Percentiles rank a stretch among this genome's conserved stretches.
Conservation (phyloP, 371 early-diverging fungal genomes). For the Actinomortierella wolfii region DNA sequence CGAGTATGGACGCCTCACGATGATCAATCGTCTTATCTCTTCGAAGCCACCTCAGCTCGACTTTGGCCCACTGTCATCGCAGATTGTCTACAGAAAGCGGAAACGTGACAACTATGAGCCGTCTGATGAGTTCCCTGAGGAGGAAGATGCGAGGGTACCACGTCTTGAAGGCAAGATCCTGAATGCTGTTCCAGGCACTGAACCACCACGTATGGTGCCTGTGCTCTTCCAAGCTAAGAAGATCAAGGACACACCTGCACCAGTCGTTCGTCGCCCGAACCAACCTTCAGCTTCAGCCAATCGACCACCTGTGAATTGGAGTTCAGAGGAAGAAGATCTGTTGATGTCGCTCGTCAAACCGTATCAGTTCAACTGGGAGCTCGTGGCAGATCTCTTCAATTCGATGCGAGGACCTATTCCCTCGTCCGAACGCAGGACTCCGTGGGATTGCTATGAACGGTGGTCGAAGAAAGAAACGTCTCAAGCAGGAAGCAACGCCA, state of each 20-base stretch:
- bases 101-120: conserved; percentile 51
- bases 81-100: conserved; percentile 49
- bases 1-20: conserved; percentile 38
- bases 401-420: conserved; percentile 56
- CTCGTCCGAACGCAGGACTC: conserved; percentile 58
- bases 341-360: conserved; percentile 60
- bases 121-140: conserved; percentile 44
- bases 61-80: conserved; percentile 50
- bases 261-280: conserved; percentile 52
- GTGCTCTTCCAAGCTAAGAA: conserved; percentile 52
- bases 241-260: conserved; percentile 51
- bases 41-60: conserved; percentile 32
- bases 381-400: conserved; percentile 66
- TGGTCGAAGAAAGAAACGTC: conserved; percentile 53
- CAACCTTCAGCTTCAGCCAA: conserved; percentile 28
- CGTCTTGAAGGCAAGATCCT: conserved; percentile 40
- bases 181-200: conserved; percentile 39
- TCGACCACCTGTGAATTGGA: conserved; percentile 55
- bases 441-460: conserved; percentile 70
- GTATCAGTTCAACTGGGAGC: conserved; percentile 72
- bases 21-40: conserved; percentile 41
- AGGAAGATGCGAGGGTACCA: conserved; percentile 47
- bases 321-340: conserved; percentile 70
- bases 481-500: conserved; percentile 13
- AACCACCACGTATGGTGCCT: conserved; percentile 36